Base-by-base conservation (phyloP, 2,329 filamentous ascomycete genomes). In the Thermothelomyces thermophilus region DNA sequence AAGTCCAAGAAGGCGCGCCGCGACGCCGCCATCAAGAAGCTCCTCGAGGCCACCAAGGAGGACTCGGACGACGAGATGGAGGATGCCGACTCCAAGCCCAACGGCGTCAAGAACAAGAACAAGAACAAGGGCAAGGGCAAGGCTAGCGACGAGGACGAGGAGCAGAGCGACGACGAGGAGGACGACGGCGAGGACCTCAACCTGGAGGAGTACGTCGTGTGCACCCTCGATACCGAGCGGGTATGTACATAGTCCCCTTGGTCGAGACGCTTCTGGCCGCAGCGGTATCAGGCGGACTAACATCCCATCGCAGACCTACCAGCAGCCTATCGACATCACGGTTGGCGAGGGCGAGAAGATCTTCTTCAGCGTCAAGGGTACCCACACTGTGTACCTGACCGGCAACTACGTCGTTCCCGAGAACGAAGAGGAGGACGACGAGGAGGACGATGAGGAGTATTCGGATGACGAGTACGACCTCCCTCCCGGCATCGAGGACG, bases 311-410 rank as follows among this genome's bases (percentile, higher is more conserved):
- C 63, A 97, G 93, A 82, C 87, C 75, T 95, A 86, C 79, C 93
- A 98, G 73, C 94, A 98, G 72, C 74, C 93, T 41, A 82, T 98
- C 52, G 89, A 98, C 70, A 88, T 98, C 69, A 93, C 87, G 57
- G 82, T 98, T 66, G 83, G 81, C 62, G 87, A 95, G 68, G 81
- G 86, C 60, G 93, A 98, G 77, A 82, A 82, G 61, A 84, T 96
- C 58, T 95, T 87, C 78, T 97, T 98, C 76, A 81, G 87, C 66
- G 90, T 95, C 58, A 83, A 80, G 55, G 93, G 93, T 62, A 93
- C 87, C 56, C 90, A 96, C 77, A 82, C 86, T 57, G 77, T 98
- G 64, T 93, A 85, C 73, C 80, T 98, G 53, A 97, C 91, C 56
- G 93, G 93, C 62, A 98, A 98, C 81, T 97, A 95, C 71, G 80